Evolutionary conservation across 148 eudicot species (phyloP).

Genomic region (Spergularia marina): DNA sequence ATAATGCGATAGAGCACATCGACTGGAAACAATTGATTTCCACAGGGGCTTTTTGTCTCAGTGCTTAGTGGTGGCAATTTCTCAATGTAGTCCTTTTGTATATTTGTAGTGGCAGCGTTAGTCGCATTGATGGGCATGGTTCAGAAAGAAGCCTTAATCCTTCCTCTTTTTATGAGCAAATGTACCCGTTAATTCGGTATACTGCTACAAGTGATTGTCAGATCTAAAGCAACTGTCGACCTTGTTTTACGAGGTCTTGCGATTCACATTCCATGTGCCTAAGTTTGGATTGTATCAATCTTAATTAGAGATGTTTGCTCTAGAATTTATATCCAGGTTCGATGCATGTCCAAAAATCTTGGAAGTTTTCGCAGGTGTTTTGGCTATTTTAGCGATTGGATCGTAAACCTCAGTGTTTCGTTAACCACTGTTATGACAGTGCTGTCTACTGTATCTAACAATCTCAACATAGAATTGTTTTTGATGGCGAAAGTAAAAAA

Average conservation of each 20-base stretch:
- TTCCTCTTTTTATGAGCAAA: neutral
- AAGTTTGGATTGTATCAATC: neutral
- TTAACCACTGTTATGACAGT: no score
- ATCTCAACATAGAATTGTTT: no score
- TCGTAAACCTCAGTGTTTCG: no score
- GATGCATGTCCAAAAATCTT: no score
- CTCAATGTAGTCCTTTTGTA: slow-evolving; percentile 22
- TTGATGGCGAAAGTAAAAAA: no score
- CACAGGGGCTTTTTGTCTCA: slow-evolving; percentile 5
- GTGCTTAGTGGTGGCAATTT: slow-evolving; percentile 6
- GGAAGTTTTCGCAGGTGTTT: no score
- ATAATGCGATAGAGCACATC: neutral
- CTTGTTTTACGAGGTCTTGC: slow-evolving; percentile 8
- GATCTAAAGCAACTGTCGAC: slow-evolving; percentile 3
- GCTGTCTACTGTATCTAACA: no score
- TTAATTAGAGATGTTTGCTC: neutral
- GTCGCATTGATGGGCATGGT: slow-evolving; percentile 19
- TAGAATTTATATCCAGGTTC: no score
- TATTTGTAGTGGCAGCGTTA: slow-evolving; percentile 28
- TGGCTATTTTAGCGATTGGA: no score
- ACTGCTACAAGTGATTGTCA: slow-evolving; percentile 1
- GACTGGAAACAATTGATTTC: slow-evolving; percentile 15
- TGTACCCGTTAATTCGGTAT: slow-evolving; percentile 11
- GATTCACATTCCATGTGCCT: slow-evolving; percentile 7
- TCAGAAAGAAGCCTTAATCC: slow-evolving; percentile 12